Conservation (phyloP, 306 rosid genomes). For the Trichosanthes truncata region DNA sequence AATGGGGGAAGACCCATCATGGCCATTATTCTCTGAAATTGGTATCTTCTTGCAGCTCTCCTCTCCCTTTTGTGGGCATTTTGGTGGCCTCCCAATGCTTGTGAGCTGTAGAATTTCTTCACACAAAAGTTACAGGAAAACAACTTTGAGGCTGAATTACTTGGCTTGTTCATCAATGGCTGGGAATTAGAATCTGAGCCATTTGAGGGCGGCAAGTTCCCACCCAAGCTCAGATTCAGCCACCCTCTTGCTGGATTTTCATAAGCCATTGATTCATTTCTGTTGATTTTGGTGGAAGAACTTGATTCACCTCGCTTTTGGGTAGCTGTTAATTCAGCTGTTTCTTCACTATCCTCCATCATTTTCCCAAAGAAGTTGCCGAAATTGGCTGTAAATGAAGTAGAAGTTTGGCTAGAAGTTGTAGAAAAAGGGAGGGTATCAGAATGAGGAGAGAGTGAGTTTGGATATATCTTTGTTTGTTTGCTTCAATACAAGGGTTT, state of each 20-base stretch:
- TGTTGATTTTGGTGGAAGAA: background rate
- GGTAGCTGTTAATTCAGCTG: background rate
- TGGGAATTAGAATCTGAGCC: slow-evolving; percentile 14
- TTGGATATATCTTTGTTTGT: slow-evolving; percentile 4
- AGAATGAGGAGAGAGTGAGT: slow-evolving; percentile 15
- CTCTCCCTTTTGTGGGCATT: slow-evolving; percentile 93
- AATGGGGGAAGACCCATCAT: slow-evolving; percentile 41
- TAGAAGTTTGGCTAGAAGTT: background rate
- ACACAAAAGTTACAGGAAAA: slow-evolving; percentile 87
- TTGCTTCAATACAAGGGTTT: background rate
- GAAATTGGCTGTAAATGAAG: background rate
- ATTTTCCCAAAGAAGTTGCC: background rate
- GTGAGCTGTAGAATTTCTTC: slow-evolving; percentile 87
- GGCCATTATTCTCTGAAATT: slow-evolving; percentile 55
- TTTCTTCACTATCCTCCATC: background rate
- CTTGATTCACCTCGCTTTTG: background rate
- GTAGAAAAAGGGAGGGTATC: background rate
- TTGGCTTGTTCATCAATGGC: slow-evolving; percentile 14
- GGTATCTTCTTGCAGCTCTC: slow-evolving; percentile 74
- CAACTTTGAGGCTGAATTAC: slow-evolving; percentile 18
- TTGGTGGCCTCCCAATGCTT: slow-evolving; percentile 93
- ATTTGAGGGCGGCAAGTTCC: background rate
- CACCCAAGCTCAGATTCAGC: slow-evolving; percentile 6
- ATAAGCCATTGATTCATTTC: background rate
- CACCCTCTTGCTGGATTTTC: slow-evolving; percentile 1